phyloP scores from a whole-genome alignment of 768 basidiomycete genomes.

The Daedaleopsis nitida region DNA sequence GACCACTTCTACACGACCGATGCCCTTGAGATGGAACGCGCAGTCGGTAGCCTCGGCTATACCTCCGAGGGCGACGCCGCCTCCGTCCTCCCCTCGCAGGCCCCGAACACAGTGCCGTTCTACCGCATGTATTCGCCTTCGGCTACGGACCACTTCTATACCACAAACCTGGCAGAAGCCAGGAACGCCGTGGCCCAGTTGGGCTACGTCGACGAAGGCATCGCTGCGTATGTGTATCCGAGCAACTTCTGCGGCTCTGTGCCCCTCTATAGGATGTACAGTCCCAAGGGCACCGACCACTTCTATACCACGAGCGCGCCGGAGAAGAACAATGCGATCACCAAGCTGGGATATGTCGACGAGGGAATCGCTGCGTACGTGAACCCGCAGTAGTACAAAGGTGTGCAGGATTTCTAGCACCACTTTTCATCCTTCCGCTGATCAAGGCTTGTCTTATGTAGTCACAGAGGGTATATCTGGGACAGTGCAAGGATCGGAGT shows the following conservation, averaged over 20 bases:
- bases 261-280: slow-evolving; percentile 26
- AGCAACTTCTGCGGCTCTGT: slow-evolving; percentile 11
- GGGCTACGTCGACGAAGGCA: slow-evolving; percentile 16
- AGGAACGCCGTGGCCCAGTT: too few species aligned
- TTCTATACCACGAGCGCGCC: slow-evolving; percentile 23
- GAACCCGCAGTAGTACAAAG: neutral
- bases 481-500: too few species aligned
- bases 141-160: slow-evolving; percentile 25
- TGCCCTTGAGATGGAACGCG: slow-evolving; percentile 7
- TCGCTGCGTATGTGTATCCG: slow-evolving; percentile 6
- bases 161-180: slow-evolving; percentile 17
- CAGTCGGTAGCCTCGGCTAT: slow-evolving; percentile 12
- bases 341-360: slow-evolving; percentile 8
- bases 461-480: too few species aligned
- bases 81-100: neutral
- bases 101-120: slow-evolving; percentile 20
- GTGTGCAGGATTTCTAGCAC: too few species aligned
- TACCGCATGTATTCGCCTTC: slow-evolving; percentile 18
- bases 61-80: slow-evolving; percentile 4
- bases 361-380: slow-evolving; percentile 21
- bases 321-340: slow-evolving; percentile 19
- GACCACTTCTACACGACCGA: slow-evolving; percentile 22
- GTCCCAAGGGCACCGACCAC: slow-evolving; percentile 12
- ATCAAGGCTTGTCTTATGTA: too few species aligned
- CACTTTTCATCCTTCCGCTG: too few species aligned